These are phyloP conservation scores for Corylus avellana DNA, from an alignment of 306 rosid species.

Conservation along the genomic window DNA sequence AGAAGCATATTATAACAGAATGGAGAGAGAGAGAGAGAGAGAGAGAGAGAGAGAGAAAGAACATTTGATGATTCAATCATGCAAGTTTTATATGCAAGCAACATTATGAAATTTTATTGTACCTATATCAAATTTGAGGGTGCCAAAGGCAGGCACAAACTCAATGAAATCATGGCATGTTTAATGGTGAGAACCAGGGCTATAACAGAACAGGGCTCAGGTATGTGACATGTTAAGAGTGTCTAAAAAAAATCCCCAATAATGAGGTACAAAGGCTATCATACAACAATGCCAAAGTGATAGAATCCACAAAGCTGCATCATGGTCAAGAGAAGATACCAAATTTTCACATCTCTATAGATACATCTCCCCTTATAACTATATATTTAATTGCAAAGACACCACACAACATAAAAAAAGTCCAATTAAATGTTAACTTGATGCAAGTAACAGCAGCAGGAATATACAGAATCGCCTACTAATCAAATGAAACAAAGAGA, in stretches of 20 bases:
- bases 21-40: slow-evolving; percentile 4
- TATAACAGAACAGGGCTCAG: neutral
- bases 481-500: slow-evolving; percentile 5
- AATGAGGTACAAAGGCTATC: neutral
- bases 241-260: neutral
- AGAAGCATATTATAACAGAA: slow-evolving; percentile 16
- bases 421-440: neutral
- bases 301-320: neutral
- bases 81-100: slow-evolving; percentile 12
- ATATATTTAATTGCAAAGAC: neutral
- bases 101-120: slow-evolving; percentile 9
- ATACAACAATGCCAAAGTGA: neutral
- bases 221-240: neutral
- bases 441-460: neutral
- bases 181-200: neutral
- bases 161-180: neutral
- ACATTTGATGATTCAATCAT: slow-evolving; percentile 7
- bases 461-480: neutral
- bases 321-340: neutral
- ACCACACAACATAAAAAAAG: neutral
- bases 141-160: neutral
- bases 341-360: neutral
- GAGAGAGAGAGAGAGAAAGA: neutral
- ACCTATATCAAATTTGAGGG: slow-evolving; percentile 7
- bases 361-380: neutral